phyloP scores from a whole-genome alignment of 495 filamentous ascomycete species.

The Aspergillus cavernicola region DNA sequence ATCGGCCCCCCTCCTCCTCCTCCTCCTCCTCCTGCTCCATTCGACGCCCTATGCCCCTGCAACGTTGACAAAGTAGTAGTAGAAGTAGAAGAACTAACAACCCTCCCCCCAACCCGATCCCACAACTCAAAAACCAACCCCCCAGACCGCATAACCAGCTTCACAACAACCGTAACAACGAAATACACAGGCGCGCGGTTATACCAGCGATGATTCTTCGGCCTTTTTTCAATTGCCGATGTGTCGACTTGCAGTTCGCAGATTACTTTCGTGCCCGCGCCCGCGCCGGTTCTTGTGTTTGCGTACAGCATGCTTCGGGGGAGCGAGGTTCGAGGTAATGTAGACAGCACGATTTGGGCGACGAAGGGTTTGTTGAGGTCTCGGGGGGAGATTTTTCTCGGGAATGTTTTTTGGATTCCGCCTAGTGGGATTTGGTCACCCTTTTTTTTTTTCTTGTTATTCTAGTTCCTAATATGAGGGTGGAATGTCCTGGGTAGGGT shows the following conservation, averaged over 20 bases:
- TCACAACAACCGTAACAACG: constrained; percentile 2
- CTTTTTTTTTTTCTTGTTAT: no score
- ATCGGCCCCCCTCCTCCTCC: background rate
- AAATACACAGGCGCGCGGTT: constrained; percentile 15
- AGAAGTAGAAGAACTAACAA: background rate
- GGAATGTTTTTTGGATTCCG: background rate
- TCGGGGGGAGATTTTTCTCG: constrained; percentile 3
- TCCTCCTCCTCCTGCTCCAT: background rate
- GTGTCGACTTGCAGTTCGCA: constrained; percentile 26
- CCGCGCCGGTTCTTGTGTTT: background rate
- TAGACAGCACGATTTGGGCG: constrained; percentile 11
- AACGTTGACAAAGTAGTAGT: no score
- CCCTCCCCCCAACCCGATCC: background rate
- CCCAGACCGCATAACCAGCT: constrained; percentile 2
- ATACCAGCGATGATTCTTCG: constrained; percentile 45
- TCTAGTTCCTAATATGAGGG: no score
- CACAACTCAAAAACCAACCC: constrained; percentile 8
- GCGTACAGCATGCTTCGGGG: constrained; percentile 10
- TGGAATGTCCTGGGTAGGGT: no score
- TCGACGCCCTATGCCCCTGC: no score
- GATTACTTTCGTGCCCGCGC: no score
- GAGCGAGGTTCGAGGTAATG: background rate
- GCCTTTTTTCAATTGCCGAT: constrained; percentile 38
- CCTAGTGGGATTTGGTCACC: constrained; percentile 3
- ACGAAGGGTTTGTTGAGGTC: background rate